Base-by-base conservation (phyloP, 371 early-diverging fungal genomes). In the Rhizopus arrhizus region DNA sequence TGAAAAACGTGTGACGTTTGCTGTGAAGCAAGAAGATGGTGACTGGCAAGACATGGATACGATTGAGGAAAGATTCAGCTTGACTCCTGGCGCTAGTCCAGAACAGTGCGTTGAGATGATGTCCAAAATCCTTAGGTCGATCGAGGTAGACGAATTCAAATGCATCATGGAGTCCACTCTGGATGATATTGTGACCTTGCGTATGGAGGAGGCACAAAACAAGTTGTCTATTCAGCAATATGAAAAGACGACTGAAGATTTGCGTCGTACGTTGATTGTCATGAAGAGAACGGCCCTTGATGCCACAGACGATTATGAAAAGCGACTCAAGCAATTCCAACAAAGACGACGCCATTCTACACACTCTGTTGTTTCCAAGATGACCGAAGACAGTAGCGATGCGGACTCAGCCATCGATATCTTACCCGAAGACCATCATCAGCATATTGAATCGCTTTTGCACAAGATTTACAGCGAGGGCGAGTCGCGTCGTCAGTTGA, bases 231-330 rank as follows among this genome's bases (percentile, higher is more conserved):
- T 86, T 33, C 68, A 65, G 5, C 76, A 83, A 13, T 75, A 79
- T 38, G 91, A 93, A 45, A 86, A 68, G 66, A 75, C 77, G 9
- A 78, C 86, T 5, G 73, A 79, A 53, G 88, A 90, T 41, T 72
- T 92, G 46, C 83, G 87, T 52, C 77, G 84, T 35, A 85, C 87
- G 3, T 65, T 92, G 50, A 74, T 89, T 49, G 84, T 87, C 0
- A 88, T 92, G 89, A 87, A 92, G 33, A 84, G 83, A 58, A 85
- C 89, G 0, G 90, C 90, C 7, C 73, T 88, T 9, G 81, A 86
- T 29, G 83, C 89, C 2, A 89, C 91, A 0, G 66, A 87, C 15
- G 82, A 89, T n/a, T 89, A 87, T 58, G 90, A 91, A 70, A 89
- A 84, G 64, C 86, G 83, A 57, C 70, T 88, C 22, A 85, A 83